Base-by-base conservation (phyloP, 768 basidiomycete genomes). In the Hysterangium stoloniferum region DNA sequence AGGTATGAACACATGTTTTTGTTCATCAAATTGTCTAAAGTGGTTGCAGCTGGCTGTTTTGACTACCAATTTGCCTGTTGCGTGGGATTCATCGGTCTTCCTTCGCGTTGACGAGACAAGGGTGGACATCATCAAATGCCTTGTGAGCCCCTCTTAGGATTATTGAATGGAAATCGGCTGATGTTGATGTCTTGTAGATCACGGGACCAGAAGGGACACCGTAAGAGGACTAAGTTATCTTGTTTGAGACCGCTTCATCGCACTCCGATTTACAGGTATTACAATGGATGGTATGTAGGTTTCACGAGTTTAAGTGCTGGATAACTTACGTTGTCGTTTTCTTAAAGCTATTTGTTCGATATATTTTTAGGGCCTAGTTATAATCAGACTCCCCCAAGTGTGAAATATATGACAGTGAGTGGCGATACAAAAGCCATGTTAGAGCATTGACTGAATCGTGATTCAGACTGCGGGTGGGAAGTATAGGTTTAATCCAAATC, bases 71-170 rank as follows among this genome's bases (percentile, higher is more conserved):
- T 71, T 97, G 22, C 94, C 94, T n/a, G 84, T 91, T 12, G 84
- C 89, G 5, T 96, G 91, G 88, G 82, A 91, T 59, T 95, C 93
- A 4, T 94, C 90, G 1, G 84, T 97, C 56, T 96, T 95, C 68
- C 67, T 97, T 52, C 78, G 87, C 45, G 92, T 95, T 4, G 94
- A 97, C 62, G 94, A 96, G 68, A 83, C 78, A 13, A 80, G 92
- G 11, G 89, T 93, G 12, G 92, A 93, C 61, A 76, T 94, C 41
- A 91, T 94, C 66, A 95, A 94, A 61, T 86, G 86, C n/a, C 66
- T 90, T 17, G 47, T 48, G 29, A 37, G 47, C 48, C 19, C 17
- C 6, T 9, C 15, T 36, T 20, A 6, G 20, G 9, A 20, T n/a
- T 36, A n/a, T 31, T 19, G 19, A n/a, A 28, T 22, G 9, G 41